These are phyloP conservation scores for Laguncularia racemosa DNA, from an alignment of 345 rosid species.

Conservation along the genomic window DNA sequence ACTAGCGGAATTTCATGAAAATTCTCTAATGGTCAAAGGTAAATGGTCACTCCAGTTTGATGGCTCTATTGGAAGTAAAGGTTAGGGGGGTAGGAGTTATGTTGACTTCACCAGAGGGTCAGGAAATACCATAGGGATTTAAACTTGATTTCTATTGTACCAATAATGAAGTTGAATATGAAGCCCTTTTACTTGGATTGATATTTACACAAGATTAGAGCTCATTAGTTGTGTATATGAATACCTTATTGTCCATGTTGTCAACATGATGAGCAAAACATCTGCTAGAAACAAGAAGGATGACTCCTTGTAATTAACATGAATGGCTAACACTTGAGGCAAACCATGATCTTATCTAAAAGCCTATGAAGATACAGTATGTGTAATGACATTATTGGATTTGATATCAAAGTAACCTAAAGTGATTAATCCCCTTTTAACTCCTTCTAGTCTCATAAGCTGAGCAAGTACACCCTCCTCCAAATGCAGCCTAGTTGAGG, in stretches of 20 bases:
- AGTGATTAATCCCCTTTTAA: conserved; percentile 73
- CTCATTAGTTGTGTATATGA: too few relatives aligned
- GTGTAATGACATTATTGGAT: conserved; percentile 46
- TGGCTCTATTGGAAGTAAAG: too few relatives aligned
- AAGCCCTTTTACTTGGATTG: too few relatives aligned
- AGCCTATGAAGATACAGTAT: conserved; percentile 58
- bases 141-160: too few relatives aligned
- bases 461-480: conserved; percentile 98
- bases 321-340: conserved; percentile 82
- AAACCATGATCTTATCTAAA: conserved; percentile 89
- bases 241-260: conserved; percentile 74
- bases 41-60: too few relatives aligned
- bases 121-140: too few relatives aligned
- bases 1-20: too few relatives aligned
- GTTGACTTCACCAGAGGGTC: too few relatives aligned
- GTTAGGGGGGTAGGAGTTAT: too few relatives aligned
- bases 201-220: too few relatives aligned
- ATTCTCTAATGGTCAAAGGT: too few relatives aligned
- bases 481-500: conserved; percentile 90
- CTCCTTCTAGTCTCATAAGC: conserved; percentile 98
- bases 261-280: conserved; percentile 60
- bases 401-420: conserved; percentile 82
- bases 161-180: too few relatives aligned
- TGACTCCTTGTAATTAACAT: conserved; percentile 69
- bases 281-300: conserved; percentile 59